phyloP scores from a whole-genome alignment of 208 protist species.

The Trypanosoma avium region DNA sequence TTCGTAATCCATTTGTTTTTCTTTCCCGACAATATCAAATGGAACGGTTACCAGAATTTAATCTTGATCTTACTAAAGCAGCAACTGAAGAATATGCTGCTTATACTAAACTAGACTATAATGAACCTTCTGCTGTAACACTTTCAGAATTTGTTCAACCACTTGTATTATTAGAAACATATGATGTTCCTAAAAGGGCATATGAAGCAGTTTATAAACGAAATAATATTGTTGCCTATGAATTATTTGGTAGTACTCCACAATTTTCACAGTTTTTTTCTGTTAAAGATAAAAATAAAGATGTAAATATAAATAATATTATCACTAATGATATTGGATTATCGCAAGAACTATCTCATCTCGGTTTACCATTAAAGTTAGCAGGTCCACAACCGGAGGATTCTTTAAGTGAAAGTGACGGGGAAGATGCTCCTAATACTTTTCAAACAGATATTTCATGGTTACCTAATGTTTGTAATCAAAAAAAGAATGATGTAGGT shows the following conservation, averaged over 20 bases:
- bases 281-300: background rate
- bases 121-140: constrained; percentile 16
- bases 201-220: constrained; percentile 13
- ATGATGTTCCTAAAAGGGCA: constrained; percentile 21
- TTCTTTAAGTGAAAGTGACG: constrained; percentile 37
- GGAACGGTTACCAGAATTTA: constrained; percentile 47
- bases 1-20: constrained; percentile 48
- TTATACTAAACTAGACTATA: constrained; percentile 13
- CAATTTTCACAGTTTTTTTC: background rate
- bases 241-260: constrained; percentile 5
- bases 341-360: constrained; percentile 10
- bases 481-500: background rate
- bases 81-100: constrained; percentile 25
- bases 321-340: constrained; percentile 1
- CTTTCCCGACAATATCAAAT: constrained; percentile 28
- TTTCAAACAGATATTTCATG: constrained; percentile 31
- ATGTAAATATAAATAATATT: background rate
- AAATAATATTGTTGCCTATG: constrained; percentile 15
- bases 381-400: constrained; percentile 27
- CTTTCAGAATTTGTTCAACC: constrained; percentile 44
- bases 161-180: constrained; percentile 37
- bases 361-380: constrained; percentile 25
- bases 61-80: constrained; percentile 28
- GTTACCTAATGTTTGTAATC: constrained; percentile 11
- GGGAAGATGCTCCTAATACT: constrained; percentile 2